Evolutionary conservation across 805 yeast species (phyloP).

Genomic region (Candida awuae): DNA sequence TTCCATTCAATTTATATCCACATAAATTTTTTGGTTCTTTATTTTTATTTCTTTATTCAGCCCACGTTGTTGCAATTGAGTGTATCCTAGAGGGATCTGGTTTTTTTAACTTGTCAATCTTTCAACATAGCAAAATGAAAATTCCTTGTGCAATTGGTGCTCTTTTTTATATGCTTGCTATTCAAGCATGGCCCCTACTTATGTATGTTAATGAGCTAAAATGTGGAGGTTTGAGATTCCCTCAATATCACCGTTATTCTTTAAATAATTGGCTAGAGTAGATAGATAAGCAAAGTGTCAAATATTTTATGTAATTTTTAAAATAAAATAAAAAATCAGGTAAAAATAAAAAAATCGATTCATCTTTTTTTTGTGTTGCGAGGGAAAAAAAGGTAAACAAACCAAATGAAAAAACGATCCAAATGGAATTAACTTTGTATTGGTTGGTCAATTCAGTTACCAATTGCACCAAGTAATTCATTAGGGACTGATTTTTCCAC

Average conservation of each 20-base stretch:
- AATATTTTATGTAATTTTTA: too few species aligned
- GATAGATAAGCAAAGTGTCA: too few species aligned
- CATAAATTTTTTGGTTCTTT: slow-evolving; percentile 3
- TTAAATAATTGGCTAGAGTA: too few species aligned
- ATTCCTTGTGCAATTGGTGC: not conserved
- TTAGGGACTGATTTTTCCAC: too few species aligned
- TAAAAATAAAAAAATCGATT: too few species aligned
- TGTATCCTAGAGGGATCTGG: not conserved
- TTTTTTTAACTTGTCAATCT: not conserved
- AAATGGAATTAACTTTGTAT: too few species aligned
- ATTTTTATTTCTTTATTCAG: slow-evolving; percentile 4
- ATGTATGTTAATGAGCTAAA: slow-evolving; percentile 3
- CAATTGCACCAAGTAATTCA: too few species aligned
- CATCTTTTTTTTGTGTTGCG: too few species aligned
- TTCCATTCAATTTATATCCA: not conserved
- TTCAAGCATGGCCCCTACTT: not conserved
- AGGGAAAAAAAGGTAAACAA: too few species aligned
- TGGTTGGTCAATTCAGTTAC: too few species aligned
- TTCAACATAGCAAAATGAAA: not conserved
- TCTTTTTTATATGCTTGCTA: not conserved
- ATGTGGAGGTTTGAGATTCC: slow-evolving; percentile 1
- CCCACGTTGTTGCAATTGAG: slow-evolving; percentile 1
- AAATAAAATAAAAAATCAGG: too few species aligned
- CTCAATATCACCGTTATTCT: not conserved
- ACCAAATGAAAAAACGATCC: too few species aligned